Evolutionary conservation across 352 stramenopile species (phyloP).

Genomic region (Plasmopara halstedii): DNA sequence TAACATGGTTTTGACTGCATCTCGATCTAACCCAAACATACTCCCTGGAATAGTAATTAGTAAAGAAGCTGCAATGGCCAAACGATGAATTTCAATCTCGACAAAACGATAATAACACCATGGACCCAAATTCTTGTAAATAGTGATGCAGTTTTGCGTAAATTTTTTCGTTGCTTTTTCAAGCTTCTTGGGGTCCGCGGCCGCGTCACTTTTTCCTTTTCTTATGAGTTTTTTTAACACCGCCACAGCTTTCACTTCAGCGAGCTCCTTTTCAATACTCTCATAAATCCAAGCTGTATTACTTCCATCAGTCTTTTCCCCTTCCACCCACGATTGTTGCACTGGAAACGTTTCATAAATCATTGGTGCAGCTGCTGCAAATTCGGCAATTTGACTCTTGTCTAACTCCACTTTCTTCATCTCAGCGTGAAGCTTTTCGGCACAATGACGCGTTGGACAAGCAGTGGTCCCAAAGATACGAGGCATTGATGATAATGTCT

Average conservation of each 20-base stretch:
- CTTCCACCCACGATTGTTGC: conserved; percentile 23
- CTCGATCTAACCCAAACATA: conserved; percentile 47
- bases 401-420: conserved; percentile 67
- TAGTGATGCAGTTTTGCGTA: conserved; percentile 35
- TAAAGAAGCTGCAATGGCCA: conserved; percentile 43
- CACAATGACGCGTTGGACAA: conserved; percentile 63
- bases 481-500: conserved; percentile 27
- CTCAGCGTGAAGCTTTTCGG: conserved; percentile 55
- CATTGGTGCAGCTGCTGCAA: conserved; percentile 61
- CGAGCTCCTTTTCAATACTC: conserved; percentile 34
- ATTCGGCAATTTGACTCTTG: conserved; percentile 39
- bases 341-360: conserved; percentile 51
- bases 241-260: conserved; percentile 36
- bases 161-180: conserved; percentile 56
- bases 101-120: conserved; percentile 76
- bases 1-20: conserved; percentile 47
- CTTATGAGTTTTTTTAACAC: conserved; percentile 43
- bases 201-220: conserved; percentile 40
- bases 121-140: conserved; percentile 55
- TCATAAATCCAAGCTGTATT: conserved; percentile 23
- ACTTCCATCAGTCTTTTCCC: background rate
- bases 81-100: conserved; percentile 62
- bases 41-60: conserved; percentile 43
- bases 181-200: conserved; percentile 26
- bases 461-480: conserved; percentile 84